Evolutionary conservation across 106 monocot genomes (phyloP).

Genomic region (Narthecium ossifragum): DNA sequence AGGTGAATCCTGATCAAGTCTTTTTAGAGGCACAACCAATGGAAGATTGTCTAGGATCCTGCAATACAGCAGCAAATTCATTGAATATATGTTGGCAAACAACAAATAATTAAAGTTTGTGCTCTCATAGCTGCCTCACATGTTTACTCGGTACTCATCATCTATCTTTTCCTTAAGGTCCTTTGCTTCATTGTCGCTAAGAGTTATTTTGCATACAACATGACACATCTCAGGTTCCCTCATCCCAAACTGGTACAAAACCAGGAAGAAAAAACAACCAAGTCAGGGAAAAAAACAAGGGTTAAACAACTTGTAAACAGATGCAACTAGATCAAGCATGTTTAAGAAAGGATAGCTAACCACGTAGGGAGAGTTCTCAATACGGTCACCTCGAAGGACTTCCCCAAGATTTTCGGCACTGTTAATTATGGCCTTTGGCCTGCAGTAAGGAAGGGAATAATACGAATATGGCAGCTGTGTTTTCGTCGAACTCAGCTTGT

Average conservation of each 20-base stretch:
- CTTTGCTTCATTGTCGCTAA: constrained; percentile 58
- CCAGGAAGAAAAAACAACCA: background rate
- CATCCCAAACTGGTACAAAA: constrained; percentile 91
- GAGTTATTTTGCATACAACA: constrained; percentile 69
- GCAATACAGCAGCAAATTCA: too few relatives aligned
- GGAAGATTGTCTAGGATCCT: constrained; percentile 99
- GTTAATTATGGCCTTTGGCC: constrained; percentile 68
- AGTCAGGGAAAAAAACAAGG: background rate
- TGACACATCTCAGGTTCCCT: constrained; percentile 80
- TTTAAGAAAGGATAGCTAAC: constrained; percentile 26
- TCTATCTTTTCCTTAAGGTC: constrained; percentile 95
- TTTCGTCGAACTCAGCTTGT: constrained; percentile 89
- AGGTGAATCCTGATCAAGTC: constrained; percentile 50
- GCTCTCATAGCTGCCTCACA: constrained; percentile 63
- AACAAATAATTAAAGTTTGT: too few relatives aligned
- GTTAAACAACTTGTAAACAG: background rate
- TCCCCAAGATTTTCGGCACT: constrained; percentile 99
- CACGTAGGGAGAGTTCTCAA: constrained; percentile 94
- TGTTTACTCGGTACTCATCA: constrained; percentile 90
- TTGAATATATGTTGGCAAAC: too few relatives aligned
- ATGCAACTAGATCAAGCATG: background rate
- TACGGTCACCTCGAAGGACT: constrained; percentile 96
- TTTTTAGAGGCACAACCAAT: constrained; percentile 76
- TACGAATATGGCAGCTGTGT: constrained; percentile 97
- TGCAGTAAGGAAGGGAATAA: constrained; percentile 94